Evolutionary conservation across 208 protist species (phyloP).

Genomic region (Polymyxa betae): DNA sequence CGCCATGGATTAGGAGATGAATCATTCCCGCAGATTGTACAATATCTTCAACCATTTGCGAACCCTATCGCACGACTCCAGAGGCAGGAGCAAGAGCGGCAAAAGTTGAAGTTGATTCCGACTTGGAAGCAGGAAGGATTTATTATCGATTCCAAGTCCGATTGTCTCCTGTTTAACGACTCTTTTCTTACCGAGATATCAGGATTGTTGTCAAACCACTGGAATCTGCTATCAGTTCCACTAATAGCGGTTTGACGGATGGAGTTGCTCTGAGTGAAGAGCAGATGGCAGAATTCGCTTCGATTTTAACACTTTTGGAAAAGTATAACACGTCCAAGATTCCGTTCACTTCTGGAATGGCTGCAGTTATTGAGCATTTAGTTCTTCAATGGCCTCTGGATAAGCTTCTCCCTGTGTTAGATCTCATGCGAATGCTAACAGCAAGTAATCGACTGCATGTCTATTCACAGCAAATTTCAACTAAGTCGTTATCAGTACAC

Average conservation of each 20-base stretch:
- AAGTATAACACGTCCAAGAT: neutral
- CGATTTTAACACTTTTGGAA: neutral
- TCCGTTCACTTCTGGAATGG: neutral
- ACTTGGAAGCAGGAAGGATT: constrained; percentile 21
- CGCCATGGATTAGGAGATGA: neutral
- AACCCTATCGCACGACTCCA: neutral
- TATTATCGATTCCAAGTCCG: neutral
- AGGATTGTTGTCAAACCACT: neutral
- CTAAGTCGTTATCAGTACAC: neutral
- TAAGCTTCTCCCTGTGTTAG: constrained; percentile 16
- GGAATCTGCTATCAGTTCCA: neutral
- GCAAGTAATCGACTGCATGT: constrained; percentile 10
- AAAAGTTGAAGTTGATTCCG: neutral
- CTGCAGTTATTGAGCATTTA: neutral
- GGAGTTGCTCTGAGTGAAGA: neutral
- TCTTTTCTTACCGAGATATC: neutral
- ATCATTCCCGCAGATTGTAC: constrained; percentile 1
- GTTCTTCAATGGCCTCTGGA: neutral
- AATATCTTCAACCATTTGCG: neutral
- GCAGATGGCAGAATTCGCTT: neutral
- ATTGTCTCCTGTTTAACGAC: neutral
- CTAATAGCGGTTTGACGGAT: neutral
- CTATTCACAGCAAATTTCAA: neutral
- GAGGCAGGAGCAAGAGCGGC: neutral
- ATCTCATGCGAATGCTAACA: constrained; percentile 9